Evolutionary conservation across 2,329 filamentous ascomycete genomes (phyloP), one percentile per base, ranked within the genome.

Genomic region (Pseudogymnoascus sp.): DNA sequence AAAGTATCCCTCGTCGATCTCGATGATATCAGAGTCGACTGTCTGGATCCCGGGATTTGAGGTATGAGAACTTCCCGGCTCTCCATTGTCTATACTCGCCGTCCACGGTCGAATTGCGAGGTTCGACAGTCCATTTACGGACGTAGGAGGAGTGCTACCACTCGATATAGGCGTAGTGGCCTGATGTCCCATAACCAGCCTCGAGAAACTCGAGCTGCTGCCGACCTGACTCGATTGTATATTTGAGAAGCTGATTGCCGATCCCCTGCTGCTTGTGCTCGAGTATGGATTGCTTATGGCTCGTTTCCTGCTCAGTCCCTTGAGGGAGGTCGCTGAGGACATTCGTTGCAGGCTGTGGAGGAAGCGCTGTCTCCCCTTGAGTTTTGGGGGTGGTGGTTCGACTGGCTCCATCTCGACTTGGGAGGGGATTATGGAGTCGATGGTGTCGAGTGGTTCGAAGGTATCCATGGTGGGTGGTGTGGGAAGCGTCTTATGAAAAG

Each of bases 301-400:
- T 64, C 72, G 64, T 63, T 63, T 73, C 16, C 71, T 66, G 62
- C 71, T 64, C 1, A 73, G 62, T 60, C 73, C 70, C 60, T 67
- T 68, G 11, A 74, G 68, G 61, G 74, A 72, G 21, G 72, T 72
- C 1, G 74, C 75, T 3, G 74, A 75, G 3, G 73, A 74, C 31
- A 75, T 74, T 54, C 73, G 71, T 63, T 75, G 71, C 1, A 75
- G 67, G 23, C 69, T 67, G 54, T 72, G 68, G 28, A 73, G 65
- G 36, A 75, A 66, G 60, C 69, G 72, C 23, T 71, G 68, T 63
- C 70, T 67, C 28, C 71, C 73, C 65, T 73, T 75, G 57, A 69
- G 65, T 63, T 71, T 74, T 57, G 51, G 51, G 13, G 70, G 66
- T 37, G 70, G 66, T 37, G 62, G 65, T 25, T 69, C 71, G 65